Conservation (phyloP, 768 basidiomycete species). For the Calvatia gigantea region DNA sequence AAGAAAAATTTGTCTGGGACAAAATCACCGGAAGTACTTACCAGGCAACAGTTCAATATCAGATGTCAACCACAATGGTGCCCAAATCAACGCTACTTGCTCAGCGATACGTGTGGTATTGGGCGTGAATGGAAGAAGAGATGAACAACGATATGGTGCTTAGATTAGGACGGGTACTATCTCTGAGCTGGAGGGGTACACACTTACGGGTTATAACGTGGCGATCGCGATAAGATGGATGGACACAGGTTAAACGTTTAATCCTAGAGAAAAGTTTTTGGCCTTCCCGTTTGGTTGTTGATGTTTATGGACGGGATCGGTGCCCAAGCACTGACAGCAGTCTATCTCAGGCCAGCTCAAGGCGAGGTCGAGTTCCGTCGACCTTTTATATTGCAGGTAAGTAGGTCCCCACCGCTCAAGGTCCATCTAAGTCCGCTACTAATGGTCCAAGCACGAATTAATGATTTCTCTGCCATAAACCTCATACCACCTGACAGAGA, state of each 20-base stretch:
- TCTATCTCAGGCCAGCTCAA: background rate
- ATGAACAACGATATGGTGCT: background rate
- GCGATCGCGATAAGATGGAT: slow-evolving; percentile 3
- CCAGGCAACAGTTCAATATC: slow-evolving; percentile 15
- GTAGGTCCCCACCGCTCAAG: background rate
- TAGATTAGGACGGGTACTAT: background rate
- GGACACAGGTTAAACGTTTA: background rate
- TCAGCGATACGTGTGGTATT: slow-evolving; percentile 20
- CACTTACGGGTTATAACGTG: background rate
- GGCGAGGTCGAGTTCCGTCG: background rate
- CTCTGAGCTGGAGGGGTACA: background rate
- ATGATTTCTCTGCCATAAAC: background rate
- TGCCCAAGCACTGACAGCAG: background rate
- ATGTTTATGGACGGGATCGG: background rate
- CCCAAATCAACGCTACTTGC: background rate
- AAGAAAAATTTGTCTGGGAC: background rate
- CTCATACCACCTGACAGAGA: background rate
- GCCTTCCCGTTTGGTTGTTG: background rate
- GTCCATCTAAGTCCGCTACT: slow-evolving; percentile 7
- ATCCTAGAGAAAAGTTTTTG: too few relatives aligned
- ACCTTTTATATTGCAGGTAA: background rate
- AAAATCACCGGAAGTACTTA: slow-evolving; percentile 7
- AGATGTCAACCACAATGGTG: slow-evolving; percentile 15
- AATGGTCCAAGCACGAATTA: background rate
- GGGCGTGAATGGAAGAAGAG: background rate